Evolutionary conservation across 2,329 filamentous ascomycete species (phyloP).

Genomic region (Fusarium mundagurra): DNA sequence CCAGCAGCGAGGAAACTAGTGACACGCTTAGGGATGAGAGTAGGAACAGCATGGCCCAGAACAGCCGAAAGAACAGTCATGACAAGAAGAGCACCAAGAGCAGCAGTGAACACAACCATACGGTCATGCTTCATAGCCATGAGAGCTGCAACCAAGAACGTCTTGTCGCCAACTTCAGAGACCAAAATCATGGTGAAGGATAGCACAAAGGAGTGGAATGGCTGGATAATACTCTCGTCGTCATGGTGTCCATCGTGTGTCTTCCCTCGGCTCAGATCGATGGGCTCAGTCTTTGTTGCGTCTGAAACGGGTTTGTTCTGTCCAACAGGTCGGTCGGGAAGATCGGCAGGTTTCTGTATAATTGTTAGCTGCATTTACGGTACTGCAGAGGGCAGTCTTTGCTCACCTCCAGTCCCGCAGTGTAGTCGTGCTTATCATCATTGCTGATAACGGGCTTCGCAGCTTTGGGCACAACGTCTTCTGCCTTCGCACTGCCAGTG

Average conservation of each 20-base stretch:
- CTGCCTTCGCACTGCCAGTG: conserved; percentile 1
- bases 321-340: conserved; percentile 82
- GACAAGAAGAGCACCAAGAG: conserved; percentile 87
- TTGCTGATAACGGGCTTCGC: conserved; percentile 53
- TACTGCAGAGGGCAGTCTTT: not conserved
- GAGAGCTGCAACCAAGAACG: conserved; percentile 93
- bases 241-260: conserved; percentile 58
- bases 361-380: conserved; percentile 26
- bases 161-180: conserved; percentile 98
- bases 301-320: conserved; percentile 75
- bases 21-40: conserved; percentile 87
- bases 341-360: conserved; percentile 78
- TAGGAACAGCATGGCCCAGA: conserved; percentile 90
- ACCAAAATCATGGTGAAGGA: conserved; percentile 98
- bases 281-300: conserved; percentile 71
- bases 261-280: conserved; percentile 55
- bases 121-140: conserved; percentile 99
- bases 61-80: conserved; percentile 97
- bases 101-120: conserved; percentile 91
- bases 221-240: conserved; percentile 75
- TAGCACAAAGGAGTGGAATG: conserved; percentile 87
- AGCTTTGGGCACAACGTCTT: conserved; percentile 24
- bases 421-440: conserved; percentile 45
- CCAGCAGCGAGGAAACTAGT: conserved; percentile 87
- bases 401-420: conserved; percentile 51